Evolutionary conservation across 2,329 filamentous ascomycete genomes (phyloP).

Genomic region (Fusarium veterinarium): DNA sequence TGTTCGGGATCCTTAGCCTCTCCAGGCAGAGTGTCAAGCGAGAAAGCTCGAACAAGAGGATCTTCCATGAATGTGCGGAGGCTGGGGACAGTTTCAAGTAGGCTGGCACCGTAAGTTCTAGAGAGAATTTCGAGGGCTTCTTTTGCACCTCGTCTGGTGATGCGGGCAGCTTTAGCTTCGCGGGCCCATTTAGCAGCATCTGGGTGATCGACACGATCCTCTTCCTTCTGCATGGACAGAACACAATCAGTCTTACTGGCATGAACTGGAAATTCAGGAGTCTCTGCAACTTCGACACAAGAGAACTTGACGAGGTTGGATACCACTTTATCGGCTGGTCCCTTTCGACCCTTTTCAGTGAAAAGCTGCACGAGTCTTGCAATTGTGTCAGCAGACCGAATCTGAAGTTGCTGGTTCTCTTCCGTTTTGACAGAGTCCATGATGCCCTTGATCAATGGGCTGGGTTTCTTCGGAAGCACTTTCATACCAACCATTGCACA

Average conservation of each 20-base stretch:
- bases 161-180: slow-evolving; percentile 88
- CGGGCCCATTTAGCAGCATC: slow-evolving; percentile 91
- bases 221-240: slow-evolving; percentile 94
- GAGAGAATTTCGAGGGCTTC: slow-evolving; percentile 92
- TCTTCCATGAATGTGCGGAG: slow-evolving; percentile 83
- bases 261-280: slow-evolving; percentile 91
- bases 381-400: slow-evolving; percentile 85
- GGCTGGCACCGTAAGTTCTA: slow-evolving; percentile 77
- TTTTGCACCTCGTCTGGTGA: slow-evolving; percentile 92
- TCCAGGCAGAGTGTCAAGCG: slow-evolving; percentile 73
- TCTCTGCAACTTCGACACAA: slow-evolving; percentile 97
- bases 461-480: slow-evolving; percentile 91
- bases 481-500: slow-evolving; percentile 90
- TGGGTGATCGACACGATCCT: slow-evolving; percentile 91
- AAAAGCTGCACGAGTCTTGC: slow-evolving; percentile 88
- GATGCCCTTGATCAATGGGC: slow-evolving; percentile 91
- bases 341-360: slow-evolving; percentile 80
- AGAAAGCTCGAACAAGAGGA: slow-evolving; percentile 80
- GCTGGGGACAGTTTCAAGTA: slow-evolving; percentile 88
- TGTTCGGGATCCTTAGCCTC: slow-evolving; percentile 80
- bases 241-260: slow-evolving; percentile 82
- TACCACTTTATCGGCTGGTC: slow-evolving; percentile 94
- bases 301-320: slow-evolving; percentile 97
- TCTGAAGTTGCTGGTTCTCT: slow-evolving; percentile 89
- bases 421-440: slow-evolving; percentile 99